Evolutionary conservation across 75 land plant genomes (phyloP).

Genomic region (Isoetes taiwanensis): DNA sequence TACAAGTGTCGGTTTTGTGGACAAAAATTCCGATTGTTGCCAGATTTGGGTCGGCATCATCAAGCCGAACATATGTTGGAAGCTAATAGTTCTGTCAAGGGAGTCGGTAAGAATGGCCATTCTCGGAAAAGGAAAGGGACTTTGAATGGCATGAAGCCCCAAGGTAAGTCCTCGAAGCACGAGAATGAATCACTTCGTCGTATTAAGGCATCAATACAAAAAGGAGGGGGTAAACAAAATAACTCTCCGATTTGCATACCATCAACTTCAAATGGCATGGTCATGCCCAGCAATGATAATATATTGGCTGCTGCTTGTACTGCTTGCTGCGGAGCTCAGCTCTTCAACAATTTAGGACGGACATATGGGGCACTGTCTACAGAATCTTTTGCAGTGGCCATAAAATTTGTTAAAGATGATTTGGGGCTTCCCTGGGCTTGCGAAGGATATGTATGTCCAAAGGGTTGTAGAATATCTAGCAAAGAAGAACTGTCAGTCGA

Average conservation of each 20-base stretch:
- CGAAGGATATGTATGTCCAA: conserved; percentile 72
- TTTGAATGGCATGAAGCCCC: conserved; percentile 1
- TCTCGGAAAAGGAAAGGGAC: not conserved
- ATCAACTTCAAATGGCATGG: conserved; percentile 6
- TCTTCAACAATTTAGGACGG: conserved; percentile 36
- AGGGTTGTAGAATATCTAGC: conserved; percentile 31
- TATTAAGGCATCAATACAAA: not conserved
- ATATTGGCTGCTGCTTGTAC: conserved; percentile 53
- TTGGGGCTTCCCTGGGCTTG: conserved; percentile 53
- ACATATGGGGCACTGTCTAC: conserved; percentile 53
- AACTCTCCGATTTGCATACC: too few species aligned
- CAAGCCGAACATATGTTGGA: conserved; percentile 96
- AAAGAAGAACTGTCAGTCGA: not conserved
- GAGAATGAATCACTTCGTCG: not conserved
- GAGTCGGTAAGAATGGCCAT: too few species aligned
- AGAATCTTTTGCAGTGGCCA: conserved; percentile 48
- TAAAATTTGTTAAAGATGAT: conserved; percentile 64
- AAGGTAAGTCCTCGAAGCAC: too few species aligned
- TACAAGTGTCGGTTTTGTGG: conserved; percentile 73
- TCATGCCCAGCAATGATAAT: conserved; percentile 43
- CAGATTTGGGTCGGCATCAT: conserved; percentile 97
- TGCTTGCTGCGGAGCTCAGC: conserved; percentile 50
- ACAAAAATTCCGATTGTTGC: conserved; percentile 61
- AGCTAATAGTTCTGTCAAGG: too few species aligned
- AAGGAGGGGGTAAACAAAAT: too few species aligned